Conservation (phyloP, 495 filamentous ascomycete genomes). For the Trichocladium uniseriatum region DNA sequence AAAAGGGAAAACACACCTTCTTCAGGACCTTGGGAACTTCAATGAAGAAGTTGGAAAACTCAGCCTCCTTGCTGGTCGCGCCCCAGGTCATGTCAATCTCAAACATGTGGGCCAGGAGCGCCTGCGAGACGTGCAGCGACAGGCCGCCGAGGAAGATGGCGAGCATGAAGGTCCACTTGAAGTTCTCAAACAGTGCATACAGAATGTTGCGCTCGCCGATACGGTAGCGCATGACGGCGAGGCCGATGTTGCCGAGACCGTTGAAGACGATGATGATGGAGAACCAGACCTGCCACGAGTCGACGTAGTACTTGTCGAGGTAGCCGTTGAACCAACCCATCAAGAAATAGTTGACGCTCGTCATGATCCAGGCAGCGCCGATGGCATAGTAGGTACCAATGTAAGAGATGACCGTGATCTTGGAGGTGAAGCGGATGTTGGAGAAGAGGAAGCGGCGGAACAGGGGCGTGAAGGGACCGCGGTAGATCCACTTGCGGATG, state of each 20-base stretch:
- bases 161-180: conserved; percentile 63
- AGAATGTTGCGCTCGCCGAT: conserved; percentile 48
- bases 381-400: conserved; percentile 86
- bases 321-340: conserved; percentile 67
- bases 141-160: conserved; percentile 63
- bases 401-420: conserved; percentile 73
- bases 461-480: conserved; percentile 63
- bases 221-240: conserved; percentile 61
- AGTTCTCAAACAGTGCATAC: conserved; percentile 53
- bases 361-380: conserved; percentile 70
- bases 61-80: conserved; percentile 60
- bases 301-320: conserved; percentile 67
- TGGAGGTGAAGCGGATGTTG: conserved; percentile 67
- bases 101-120: conserved; percentile 60
- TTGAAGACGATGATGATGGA: conserved; percentile 65
- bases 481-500: conserved; percentile 52
- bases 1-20: conserved; percentile 29
- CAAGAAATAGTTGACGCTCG: conserved; percentile 66
- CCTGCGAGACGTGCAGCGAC: conserved; percentile 58
- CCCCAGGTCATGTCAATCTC: conserved; percentile 67
- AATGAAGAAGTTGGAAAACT: conserved; percentile 71
- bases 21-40: conserved; percentile 68
- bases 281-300: conserved; percentile 70
- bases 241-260: conserved; percentile 54
- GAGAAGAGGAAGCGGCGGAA: conserved; percentile 63